Evolutionary conservation across 208 protist genomes (phyloP).

Genomic region (Porcisia deanei): DNA sequence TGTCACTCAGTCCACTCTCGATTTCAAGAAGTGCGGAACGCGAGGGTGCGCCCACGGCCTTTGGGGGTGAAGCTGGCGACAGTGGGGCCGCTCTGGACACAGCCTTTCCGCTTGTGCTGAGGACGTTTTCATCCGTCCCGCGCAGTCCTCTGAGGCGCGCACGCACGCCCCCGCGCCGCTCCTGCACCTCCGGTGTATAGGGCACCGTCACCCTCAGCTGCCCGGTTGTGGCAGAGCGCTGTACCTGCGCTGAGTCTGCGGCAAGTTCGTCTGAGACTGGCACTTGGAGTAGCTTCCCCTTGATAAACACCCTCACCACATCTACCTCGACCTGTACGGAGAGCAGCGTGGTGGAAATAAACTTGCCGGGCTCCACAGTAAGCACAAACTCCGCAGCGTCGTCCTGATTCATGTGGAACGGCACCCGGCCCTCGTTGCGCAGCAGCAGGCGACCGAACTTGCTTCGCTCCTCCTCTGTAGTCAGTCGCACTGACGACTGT

Average conservation of each 20-base stretch:
- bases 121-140: not conserved
- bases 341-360: constrained; percentile 94
- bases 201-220: constrained; percentile 86
- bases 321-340: constrained; percentile 92
- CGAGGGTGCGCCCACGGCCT: not conserved
- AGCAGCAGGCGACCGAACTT: constrained; percentile 91
- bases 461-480: constrained; percentile 82
- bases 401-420: constrained; percentile 86
- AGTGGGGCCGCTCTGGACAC: not conserved
- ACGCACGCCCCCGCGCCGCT: constrained; percentile 23
- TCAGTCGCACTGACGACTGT: constrained; percentile 51
- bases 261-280: constrained; percentile 84
- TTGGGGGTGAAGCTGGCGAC: not conserved
- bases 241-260: constrained; percentile 55
- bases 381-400: constrained; percentile 69
- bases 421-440: constrained; percentile 92
- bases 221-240: constrained; percentile 79
- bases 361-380: constrained; percentile 90
- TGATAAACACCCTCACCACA: constrained; percentile 90
- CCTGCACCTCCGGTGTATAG: constrained; percentile 44
- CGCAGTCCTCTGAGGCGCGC: constrained; percentile 12
- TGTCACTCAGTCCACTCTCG: constrained; percentile 12
- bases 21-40: constrained; percentile 28
- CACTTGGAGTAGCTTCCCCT: constrained; percentile 95
- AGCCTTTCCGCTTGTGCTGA: not conserved